A percentile compares a stretch with the other conserved stretches of the same genome.
phyloP scores from a whole-genome alignment of 805 yeast species.

The Ogataea thermomethanolica region DNA sequence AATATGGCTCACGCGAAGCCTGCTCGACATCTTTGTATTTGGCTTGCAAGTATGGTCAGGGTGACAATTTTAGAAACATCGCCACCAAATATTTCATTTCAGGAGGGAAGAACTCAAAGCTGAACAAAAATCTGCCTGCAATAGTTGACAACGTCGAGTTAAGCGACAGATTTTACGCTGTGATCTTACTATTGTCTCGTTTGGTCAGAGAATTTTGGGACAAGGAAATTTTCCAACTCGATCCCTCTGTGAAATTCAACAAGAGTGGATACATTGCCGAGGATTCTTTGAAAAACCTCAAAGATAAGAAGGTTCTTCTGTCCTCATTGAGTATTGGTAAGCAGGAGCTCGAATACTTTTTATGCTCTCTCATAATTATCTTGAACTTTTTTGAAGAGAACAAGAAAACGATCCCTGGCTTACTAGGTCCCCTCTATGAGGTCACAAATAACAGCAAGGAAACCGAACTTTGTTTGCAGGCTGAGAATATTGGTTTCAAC shows the following conservation, averaged over 20 bases:
- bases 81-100: conserved; percentile 51
- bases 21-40: conserved; percentile 85
- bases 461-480: conserved; percentile 70
- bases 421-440: conserved; percentile 55
- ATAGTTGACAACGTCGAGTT: conserved; percentile 73
- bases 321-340: conserved; percentile 45
- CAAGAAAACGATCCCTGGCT: conserved; percentile 58
- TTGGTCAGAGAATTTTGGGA: conserved; percentile 79
- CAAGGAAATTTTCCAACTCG: conserved; percentile 54
- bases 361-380: conserved; percentile 67
- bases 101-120: conserved; percentile 51
- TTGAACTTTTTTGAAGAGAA: conserved; percentile 67
- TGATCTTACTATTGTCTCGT: conserved; percentile 73
- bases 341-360: conserved; percentile 58
- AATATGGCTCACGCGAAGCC: conserved; percentile 85
- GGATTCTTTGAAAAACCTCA: conserved; percentile 42
- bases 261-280: conserved; percentile 36
- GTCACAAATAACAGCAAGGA: conserved; percentile 42
- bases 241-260: conserved; percentile 31
- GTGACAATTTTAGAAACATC: conserved; percentile 45
- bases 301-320: conserved; percentile 35
- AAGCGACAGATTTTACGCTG: conserved; percentile 89
- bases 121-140: conserved; percentile 35
- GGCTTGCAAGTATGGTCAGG: conserved; percentile 68
- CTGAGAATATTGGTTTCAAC: conserved; percentile 85